phyloP scores from a whole-genome alignment of 2,329 filamentous ascomycete species.

The Pseudogymnoascus sp. region DNA sequence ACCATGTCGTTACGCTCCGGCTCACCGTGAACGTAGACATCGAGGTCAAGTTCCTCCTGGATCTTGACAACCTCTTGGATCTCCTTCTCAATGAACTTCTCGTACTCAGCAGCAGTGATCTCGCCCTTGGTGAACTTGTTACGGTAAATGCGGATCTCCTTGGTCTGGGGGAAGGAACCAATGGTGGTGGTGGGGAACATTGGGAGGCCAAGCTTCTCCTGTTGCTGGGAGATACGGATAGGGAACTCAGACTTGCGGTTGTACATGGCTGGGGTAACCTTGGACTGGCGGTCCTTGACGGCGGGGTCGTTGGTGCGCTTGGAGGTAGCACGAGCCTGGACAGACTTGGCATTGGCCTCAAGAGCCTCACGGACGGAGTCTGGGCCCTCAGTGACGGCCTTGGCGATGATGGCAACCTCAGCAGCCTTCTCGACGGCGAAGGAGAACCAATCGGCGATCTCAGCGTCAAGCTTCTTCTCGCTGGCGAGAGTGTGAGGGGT shows the following conservation, averaged over 20 bases:
- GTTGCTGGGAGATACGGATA: conserved; percentile 75
- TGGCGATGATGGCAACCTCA: conserved; percentile 88
- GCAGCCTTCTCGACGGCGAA: conserved; percentile 92
- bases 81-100: conserved; percentile 99
- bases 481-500: conserved; percentile 95
- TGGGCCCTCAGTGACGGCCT: conserved; percentile 90
- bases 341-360: conserved; percentile 92
- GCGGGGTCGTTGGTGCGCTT: conserved; percentile 93
- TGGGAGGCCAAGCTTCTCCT: conserved; percentile 86
- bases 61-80: conserved; percentile 91
- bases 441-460: conserved; percentile 97
- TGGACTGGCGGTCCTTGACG: conserved; percentile 92
- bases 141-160: conserved; percentile 92
- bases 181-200: conserved; percentile 99
- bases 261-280: conserved; percentile 77
- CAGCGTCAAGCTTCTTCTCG: conserved; percentile 95
- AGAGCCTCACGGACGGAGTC: conserved; percentile 79
- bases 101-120: conserved; percentile 85
- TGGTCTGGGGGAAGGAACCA: conserved; percentile 98
- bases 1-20: conserved; percentile 99
- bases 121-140: conserved; percentile 99
- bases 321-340: conserved; percentile 83
- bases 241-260: conserved; percentile 89
- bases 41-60: conserved; percentile 94
- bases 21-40: conserved; percentile 97